Base-by-base conservation (phyloP, 768 basidiomycete species). In the Boletus sp. region DNA sequence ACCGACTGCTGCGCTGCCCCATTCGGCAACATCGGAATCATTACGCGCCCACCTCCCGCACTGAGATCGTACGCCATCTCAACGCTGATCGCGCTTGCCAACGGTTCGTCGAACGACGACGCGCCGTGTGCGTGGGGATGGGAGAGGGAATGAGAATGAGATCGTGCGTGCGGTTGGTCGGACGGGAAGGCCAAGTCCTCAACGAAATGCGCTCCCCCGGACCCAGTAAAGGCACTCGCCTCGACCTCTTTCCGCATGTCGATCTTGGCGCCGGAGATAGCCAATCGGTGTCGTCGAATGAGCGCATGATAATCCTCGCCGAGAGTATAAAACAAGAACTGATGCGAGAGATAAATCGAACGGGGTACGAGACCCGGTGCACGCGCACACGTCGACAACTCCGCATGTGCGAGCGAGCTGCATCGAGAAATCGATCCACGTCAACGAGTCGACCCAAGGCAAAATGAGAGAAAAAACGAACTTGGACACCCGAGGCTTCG, bases 21-120 rank as follows among this genome's bases (percentile, higher is more conserved):
- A 59, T 94, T 94, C 0, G 91, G 92, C 35, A 87, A 77, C 83
- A 90, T 90, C 0, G 93, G 93, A 2, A 93, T 77, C 45, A 33
- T 51, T 27, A 34, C 46, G 0, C 50, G 32, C 83, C 77, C 0
- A 75, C 73, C 32, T 71, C 67, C 2, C 52, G 69, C 19, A 73
- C 64, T 40, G 64, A 57, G 17, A 66, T 73, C 23, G 76, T 81
- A 75, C 34, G 82, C 82, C 32, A 93, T 75, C 10, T 79, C 80
- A 1, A 80, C 83, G 1, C 82, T 69, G 54, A 95, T 80, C 0
- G 93, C 91, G 0, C 79, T 84, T 1, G 87, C 84, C 25, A 93
- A 76, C 0, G 90, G 88, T 60, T 87, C 89, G 64, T 93, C 89
- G 56, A 93, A 68, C 21, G 66, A 70, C 0, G 83, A 79, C 0